These are phyloP conservation scores for Nepenthes alata DNA, from an alignment of 179 eudicot genomes.

Conservation along the genomic window DNA sequence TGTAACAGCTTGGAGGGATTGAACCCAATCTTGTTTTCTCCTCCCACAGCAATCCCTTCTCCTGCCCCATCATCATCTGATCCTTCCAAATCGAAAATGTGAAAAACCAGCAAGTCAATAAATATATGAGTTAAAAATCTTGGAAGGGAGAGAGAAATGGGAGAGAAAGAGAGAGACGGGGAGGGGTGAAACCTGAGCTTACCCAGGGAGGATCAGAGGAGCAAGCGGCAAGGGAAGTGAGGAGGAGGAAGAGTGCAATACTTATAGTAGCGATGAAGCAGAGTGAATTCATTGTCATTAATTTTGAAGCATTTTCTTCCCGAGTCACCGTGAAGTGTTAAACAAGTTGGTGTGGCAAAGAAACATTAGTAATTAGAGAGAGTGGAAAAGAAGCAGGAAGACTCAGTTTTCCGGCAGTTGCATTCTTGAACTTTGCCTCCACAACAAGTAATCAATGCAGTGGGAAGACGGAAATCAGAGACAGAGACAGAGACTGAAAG, in stretches of 20 bases:
- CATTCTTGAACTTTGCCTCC: too few relatives aligned
- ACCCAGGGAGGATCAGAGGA: neutral
- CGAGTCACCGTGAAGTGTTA: too few relatives aligned
- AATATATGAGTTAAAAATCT: neutral
- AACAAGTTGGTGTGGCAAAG: too few relatives aligned
- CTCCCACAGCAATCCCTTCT: conserved; percentile 39
- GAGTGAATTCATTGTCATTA: too few relatives aligned
- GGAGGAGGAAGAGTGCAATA: neutral
- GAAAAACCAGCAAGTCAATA: neutral
- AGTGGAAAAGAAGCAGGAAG: too few relatives aligned
- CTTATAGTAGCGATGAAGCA: too few relatives aligned
- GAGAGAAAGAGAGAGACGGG: neutral
- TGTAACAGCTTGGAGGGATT: conserved; percentile 93
- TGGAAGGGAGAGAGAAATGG: neutral
- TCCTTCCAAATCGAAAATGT: neutral
- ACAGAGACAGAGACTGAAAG: too few relatives aligned
- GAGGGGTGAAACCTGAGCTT: neutral
- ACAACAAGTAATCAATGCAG: too few relatives aligned
- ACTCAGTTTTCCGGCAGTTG: too few relatives aligned
- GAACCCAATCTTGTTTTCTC: conserved; percentile 81
- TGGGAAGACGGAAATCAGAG: too few relatives aligned
- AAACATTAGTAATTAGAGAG: too few relatives aligned
- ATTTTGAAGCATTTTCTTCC: too few relatives aligned
- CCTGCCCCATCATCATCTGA: neutral
- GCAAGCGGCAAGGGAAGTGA: neutral